Evolutionary conservation across 768 basidiomycete genomes (phyloP).

Genomic region (Lactarius sanguifluus): DNA sequence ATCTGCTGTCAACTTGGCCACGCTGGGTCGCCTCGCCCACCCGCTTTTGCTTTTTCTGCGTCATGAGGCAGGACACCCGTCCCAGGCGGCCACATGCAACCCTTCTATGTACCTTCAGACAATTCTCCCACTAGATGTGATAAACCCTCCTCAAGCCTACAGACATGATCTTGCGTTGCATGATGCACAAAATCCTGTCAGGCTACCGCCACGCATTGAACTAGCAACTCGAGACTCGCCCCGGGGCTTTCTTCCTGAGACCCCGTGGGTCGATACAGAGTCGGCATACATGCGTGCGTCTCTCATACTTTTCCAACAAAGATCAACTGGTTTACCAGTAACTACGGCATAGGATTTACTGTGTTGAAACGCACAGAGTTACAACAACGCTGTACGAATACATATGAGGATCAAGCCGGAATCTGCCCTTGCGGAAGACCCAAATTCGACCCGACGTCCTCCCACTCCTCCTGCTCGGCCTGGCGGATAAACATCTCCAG

Average conservation of each 20-base stretch:
- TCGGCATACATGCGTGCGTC: not conserved
- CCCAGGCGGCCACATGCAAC: too few relatives aligned
- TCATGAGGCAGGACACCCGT: too few relatives aligned
- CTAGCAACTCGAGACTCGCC: not conserved
- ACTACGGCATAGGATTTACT: not conserved
- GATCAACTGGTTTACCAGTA: not conserved
- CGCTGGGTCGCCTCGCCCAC: too few relatives aligned
- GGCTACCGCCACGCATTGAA: not conserved
- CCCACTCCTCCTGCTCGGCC: conserved; percentile 11
- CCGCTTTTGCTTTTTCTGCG: too few relatives aligned
- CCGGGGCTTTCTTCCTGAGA: not conserved
- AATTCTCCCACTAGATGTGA: not conserved
- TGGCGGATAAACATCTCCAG: not conserved
- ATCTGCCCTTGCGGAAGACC: not conserved
- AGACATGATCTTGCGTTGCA: too few relatives aligned
- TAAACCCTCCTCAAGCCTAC: too few relatives aligned
- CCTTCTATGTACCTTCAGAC: too few relatives aligned
- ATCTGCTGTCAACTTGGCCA: too few relatives aligned
- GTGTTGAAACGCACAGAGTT: not conserved
- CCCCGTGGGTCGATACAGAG: not conserved
- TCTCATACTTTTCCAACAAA: not conserved
- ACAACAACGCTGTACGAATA: not conserved
- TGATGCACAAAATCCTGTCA: not conserved
- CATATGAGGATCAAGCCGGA: not conserved
- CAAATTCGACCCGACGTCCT: conserved; percentile 18